Conservation (phyloP, 1,139 yeast species). For the Saccharomyces hybrid region DNA sequence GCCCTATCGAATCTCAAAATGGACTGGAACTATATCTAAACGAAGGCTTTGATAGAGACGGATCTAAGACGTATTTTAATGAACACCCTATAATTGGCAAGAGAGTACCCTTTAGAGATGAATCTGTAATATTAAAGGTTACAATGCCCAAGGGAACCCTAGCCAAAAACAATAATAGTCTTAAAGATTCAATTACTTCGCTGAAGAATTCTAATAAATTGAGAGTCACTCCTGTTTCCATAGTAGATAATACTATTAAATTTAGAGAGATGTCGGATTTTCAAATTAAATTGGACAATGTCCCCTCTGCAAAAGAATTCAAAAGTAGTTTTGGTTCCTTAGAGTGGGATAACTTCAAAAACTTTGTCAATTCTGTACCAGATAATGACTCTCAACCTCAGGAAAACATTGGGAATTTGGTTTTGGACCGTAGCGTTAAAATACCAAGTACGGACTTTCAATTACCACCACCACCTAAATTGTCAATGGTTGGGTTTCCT, state of each 20-base stretch:
- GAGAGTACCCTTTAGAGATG: conserved; percentile 38
- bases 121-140: conserved; percentile 62
- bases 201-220: conserved; percentile 28
- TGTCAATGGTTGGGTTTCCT: conserved; percentile 70
- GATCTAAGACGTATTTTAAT: conserved; percentile 31
- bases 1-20: conserved; percentile 46
- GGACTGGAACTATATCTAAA: conserved; percentile 51
- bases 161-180: conserved; percentile 40
- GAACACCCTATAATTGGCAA: conserved; percentile 73
- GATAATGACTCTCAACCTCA: conserved; percentile 33
- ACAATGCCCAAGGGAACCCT: conserved; percentile 58
- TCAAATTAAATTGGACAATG: conserved; percentile 60
- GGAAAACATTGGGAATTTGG: conserved; percentile 25
- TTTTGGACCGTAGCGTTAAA: conserved; percentile 30
- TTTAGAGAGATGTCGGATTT: conserved; percentile 87
- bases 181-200: conserved; percentile 44
- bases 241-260: conserved; percentile 62
- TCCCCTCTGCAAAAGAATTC: conserved; percentile 41
- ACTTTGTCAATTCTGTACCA: conserved; percentile 40
- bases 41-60: conserved; percentile 14
- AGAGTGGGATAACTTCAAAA: conserved; percentile 30
- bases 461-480: conserved; percentile 80
- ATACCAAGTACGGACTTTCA: conserved; percentile 44
- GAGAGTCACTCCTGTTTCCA: conserved; percentile 53
- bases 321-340: conserved; percentile 29